These are phyloP conservation scores for Middelhovenomyces tepae DNA, from an alignment of 805 yeast genomes.

Conservation along the genomic window DNA sequence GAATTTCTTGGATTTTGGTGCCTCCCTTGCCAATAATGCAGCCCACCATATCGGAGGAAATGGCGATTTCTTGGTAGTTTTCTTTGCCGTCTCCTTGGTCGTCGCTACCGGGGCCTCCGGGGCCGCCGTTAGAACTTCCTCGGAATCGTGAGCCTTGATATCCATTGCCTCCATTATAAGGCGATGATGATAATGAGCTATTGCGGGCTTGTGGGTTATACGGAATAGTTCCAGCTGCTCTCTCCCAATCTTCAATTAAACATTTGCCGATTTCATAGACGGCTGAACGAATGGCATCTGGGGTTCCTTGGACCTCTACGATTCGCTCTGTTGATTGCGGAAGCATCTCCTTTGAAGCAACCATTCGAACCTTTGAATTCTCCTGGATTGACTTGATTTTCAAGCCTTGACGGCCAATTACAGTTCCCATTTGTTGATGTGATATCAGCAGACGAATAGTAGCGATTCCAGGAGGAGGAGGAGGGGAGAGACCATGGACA, in stretches of 20 bases:
- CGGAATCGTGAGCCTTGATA: conserved; percentile 3
- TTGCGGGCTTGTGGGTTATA: conserved; percentile 41
- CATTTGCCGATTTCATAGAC: conserved; percentile 56
- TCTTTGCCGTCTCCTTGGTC: conserved; percentile 25
- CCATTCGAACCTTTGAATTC: conserved; percentile 61
- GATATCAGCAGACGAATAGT: conserved; percentile 67
- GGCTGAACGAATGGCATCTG: conserved; percentile 50
- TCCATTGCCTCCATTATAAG: conserved; percentile 8
- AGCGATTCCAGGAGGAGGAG: conserved; percentile 43
- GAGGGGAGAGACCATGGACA: conserved; percentile 39
- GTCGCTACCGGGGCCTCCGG: conserved; percentile 1
- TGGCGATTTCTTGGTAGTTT: conserved; percentile 34
- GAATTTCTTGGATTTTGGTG: conserved; percentile 74
- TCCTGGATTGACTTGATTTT: conserved; percentile 75
- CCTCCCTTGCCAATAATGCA: conserved; percentile 85
- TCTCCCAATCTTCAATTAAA: conserved; percentile 64
- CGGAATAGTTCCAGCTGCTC: conserved; percentile 53
- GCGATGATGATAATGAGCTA: too few species aligned
- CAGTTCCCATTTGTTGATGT: conserved; percentile 78
- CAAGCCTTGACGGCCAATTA: conserved; percentile 76
- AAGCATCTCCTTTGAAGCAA: conserved; percentile 76
- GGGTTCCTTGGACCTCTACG: conserved; percentile 78
- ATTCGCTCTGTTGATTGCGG: conserved; percentile 78
- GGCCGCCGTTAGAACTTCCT: conserved; percentile 8
- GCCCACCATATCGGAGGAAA: conserved; percentile 79